Conservation (phyloP, 1,139 yeast species). For the Sugiyamaella paludigena region DNA sequence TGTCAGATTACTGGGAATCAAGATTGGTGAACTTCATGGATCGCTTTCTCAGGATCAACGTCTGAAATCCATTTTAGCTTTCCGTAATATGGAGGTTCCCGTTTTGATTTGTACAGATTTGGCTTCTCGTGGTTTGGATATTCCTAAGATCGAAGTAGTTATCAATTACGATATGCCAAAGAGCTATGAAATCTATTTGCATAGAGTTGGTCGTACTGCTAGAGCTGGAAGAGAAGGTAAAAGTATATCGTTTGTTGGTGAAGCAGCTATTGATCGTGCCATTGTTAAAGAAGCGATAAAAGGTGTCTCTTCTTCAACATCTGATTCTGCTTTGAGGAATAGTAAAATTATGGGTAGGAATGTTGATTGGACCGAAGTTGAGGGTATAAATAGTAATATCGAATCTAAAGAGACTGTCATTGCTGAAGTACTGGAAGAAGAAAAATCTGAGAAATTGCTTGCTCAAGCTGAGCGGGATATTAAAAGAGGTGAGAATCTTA, state of each 20-base stretch:
- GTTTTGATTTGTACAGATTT: conserved; percentile 92
- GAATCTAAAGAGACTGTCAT: conserved; percentile 58
- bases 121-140: conserved; percentile 99
- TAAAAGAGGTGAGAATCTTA: conserved; percentile 76
- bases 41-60: conserved; percentile 95
- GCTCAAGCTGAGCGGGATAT: conserved; percentile 89
- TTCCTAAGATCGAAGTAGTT: conserved; percentile 93
- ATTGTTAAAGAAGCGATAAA: conserved; percentile 88
- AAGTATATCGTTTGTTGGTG: conserved; percentile 92
- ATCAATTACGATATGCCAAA: conserved; percentile 96
- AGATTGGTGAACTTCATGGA: conserved; percentile 92
- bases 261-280: conserved; percentile 73
- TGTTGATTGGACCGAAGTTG: conserved; percentile 84
- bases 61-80: conserved; percentile 73
- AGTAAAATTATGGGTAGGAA: conserved; percentile 72
- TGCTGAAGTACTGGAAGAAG: conserved; percentile 81
- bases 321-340: conserved; percentile 25
- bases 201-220: conserved; percentile 99
- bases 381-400: conserved; percentile 58
- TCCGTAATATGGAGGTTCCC: conserved; percentile 79
- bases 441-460: conserved; percentile 81
- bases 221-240: conserved; percentile 98
- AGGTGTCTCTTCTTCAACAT: conserved; percentile 48
- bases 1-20: conserved; percentile 82
- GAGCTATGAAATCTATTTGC: conserved; percentile 82